phyloP scores from a whole-genome alignment of 257 asterid species.

The Penstemon barbatus region DNA sequence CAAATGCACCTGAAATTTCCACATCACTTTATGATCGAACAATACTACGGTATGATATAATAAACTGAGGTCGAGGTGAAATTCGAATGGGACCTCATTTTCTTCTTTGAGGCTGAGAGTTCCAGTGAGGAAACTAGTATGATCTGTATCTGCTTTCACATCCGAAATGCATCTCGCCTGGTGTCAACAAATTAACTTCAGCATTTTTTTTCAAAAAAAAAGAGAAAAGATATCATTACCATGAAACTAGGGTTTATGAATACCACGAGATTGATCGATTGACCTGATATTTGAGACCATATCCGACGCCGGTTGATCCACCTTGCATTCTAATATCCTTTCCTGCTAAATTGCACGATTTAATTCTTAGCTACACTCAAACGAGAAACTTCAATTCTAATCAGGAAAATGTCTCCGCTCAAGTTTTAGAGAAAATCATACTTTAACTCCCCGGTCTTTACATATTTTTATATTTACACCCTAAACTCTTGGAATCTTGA shows the following conservation, averaged over 20 bases:
- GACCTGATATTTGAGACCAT: slow-evolving; percentile 97
- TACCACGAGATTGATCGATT: background rate
- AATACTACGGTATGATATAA: background rate
- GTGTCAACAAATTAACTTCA: slow-evolving; percentile 24
- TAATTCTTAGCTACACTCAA: background rate
- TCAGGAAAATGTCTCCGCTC: slow-evolving; percentile 8
- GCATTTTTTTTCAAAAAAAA: background rate
- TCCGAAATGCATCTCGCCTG: slow-evolving; percentile 98
- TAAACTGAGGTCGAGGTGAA: background rate
- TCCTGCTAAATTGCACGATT: background rate
- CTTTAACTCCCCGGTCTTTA: background rate
- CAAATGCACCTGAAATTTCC: slow-evolving; percentile 73
- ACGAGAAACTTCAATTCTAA: background rate
- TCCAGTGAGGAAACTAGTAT: slow-evolving; percentile 87
- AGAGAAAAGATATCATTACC: background rate
- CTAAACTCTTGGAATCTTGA: too few species aligned
- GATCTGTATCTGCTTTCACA: slow-evolving; percentile 96
- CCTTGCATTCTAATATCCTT: slow-evolving; percentile 60
- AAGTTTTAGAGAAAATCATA: background rate
- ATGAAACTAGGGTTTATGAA: slow-evolving; percentile 13
- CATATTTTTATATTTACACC: too few species aligned
- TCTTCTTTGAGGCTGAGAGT: slow-evolving; percentile 96
- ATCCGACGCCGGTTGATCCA: slow-evolving; percentile 85
- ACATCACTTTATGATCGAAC: slow-evolving; percentile 29
- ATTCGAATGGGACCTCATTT: slow-evolving; percentile 61